These are phyloP conservation scores for Penicillium rolfsii DNA, from an alignment of 2,329 filamentous ascomycete species.

Conservation along the genomic window DNA sequence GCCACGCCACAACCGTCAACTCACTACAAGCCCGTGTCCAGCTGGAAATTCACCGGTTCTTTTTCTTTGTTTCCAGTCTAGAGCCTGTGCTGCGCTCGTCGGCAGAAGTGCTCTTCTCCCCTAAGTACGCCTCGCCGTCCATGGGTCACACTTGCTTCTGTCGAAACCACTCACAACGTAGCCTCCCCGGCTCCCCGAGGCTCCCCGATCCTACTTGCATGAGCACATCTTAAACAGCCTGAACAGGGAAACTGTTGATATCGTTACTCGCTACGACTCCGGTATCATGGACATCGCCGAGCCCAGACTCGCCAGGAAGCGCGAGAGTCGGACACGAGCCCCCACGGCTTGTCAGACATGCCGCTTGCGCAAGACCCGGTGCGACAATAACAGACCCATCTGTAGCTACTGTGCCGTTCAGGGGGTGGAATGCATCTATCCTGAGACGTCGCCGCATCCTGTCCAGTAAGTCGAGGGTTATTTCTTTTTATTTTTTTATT, in stretches of 20 bases:
- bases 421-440: conserved; percentile 29
- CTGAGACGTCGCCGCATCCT: conserved; percentile 25
- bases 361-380: conserved; percentile 32
- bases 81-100: background rate
- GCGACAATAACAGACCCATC: conserved; percentile 28
- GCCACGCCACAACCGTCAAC: conserved; percentile 19
- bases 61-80: conserved; percentile 20
- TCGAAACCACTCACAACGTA: conserved; percentile 2
- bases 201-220: conserved; percentile 16
- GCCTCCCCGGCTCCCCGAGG: conserved; percentile 26
- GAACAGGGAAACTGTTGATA: conserved; percentile 10
- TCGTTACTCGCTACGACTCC: background rate
- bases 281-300: conserved; percentile 24
- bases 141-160: conserved; percentile 19
- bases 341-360: conserved; percentile 33
- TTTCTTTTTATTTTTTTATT: background rate
- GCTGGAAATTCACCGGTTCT: background rate
- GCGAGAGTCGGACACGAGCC: conserved; percentile 31
- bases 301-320: conserved; percentile 22
- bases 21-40: conserved; percentile 5
- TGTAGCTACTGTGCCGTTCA: conserved; percentile 32
- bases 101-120: conserved; percentile 8
- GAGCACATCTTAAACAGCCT: background rate
- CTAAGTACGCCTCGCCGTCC: conserved; percentile 15
- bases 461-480: conserved; percentile 24